Percentiles rank a stretch among this genome's conserved stretches.
Evolutionary conservation across 768 basidiomycete genomes (phyloP).

Genomic region (Postia placenta): DNA sequence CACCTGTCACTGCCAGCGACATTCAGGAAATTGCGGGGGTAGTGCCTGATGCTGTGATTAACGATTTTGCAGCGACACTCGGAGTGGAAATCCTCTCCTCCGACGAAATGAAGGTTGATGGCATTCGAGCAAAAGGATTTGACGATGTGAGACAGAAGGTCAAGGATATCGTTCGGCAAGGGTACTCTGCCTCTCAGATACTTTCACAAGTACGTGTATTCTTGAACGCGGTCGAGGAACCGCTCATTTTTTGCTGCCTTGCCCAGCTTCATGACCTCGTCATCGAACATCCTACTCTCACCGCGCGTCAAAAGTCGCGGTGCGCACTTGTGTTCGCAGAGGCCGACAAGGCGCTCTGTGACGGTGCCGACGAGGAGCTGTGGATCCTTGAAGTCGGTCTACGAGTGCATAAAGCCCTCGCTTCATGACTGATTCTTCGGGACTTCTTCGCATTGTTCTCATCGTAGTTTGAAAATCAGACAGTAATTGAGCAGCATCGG

Average conservation of each 20-base stretch:
- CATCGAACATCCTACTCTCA: constrained; percentile 74
- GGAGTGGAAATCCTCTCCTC: constrained; percentile 56
- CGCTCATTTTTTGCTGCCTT: too few species aligned
- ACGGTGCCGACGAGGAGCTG: constrained; percentile 95
- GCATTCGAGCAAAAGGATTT: constrained; percentile 36
- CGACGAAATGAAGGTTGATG: constrained; percentile 42
- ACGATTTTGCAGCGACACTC: constrained; percentile 59
- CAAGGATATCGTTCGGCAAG: constrained; percentile 73
- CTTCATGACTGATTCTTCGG: constrained; percentile 13
- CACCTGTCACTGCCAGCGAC: constrained; percentile 66
- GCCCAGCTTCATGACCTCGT: constrained; percentile 87
- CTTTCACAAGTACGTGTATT: constrained; percentile 73
- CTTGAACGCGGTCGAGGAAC: too few species aligned
- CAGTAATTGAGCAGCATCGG: too few species aligned
- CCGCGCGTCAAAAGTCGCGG: constrained; percentile 71
- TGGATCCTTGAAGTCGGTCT: constrained; percentile 91
- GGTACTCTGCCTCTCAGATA: constrained; percentile 89
- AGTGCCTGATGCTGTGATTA: constrained; percentile 71
- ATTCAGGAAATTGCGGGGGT: constrained; percentile 98
- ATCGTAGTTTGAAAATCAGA: background rate
- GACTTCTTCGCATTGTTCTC: background rate
- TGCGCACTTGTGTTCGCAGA: constrained; percentile 87
- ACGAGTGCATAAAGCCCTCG: constrained; percentile 60
- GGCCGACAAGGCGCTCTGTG: constrained; percentile 92
- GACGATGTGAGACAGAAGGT: constrained; percentile 65